Evolutionary conservation across 805 yeast genomes (phyloP), one percentile per base, ranked within the genome.

Genomic region (Yarrowia sp.): DNA sequence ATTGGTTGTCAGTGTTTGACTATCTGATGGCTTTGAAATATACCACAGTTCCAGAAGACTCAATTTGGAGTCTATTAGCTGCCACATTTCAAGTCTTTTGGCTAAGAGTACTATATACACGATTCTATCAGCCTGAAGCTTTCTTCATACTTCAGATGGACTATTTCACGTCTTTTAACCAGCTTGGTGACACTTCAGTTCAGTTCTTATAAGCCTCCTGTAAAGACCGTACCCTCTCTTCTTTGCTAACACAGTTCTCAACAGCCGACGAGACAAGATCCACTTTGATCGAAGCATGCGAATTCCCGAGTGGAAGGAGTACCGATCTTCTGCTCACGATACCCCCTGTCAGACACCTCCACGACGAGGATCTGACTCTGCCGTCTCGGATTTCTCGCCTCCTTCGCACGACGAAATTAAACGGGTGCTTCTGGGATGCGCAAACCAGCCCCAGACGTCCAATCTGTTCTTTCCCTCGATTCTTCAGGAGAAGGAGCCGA

Each of bases 251-350:
- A 15, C 14, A 59, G 65, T 43, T 5, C 42, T 59, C n/a, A 59
- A 45, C 65, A 11, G 14, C 52, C 41, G 65, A 32, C 41, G 65
- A 59, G 65, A 42, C 41, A 59, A 59, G 41, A 45, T 59, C 52
- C 65, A 59, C 42, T 16, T 59, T n/a, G 52, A 59, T 32, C 65
- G 65, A 14, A 40, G 52, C 15, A 41, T 43, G 26, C 65, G 65
- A 7, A 59, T 59, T 15, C 65, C 65, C 41, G 65, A 59, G 14
- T 59, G 65, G 65, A 45, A 43, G 9, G 65, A 59, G 42, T 59
- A 59, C 65, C 26, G 65, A 16, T 35, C 52, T 16, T 43, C 52
- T 5, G 65, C 45, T 7, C 50, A 42, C 35, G 65, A 59, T 45
- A 59, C 65, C 16, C 65, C 65, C 10, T 16, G 35, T 5, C 52